phyloP scores from a whole-genome alignment of 2,329 filamentous ascomycete species.

The Hymenoscyphus fructigenus region DNA sequence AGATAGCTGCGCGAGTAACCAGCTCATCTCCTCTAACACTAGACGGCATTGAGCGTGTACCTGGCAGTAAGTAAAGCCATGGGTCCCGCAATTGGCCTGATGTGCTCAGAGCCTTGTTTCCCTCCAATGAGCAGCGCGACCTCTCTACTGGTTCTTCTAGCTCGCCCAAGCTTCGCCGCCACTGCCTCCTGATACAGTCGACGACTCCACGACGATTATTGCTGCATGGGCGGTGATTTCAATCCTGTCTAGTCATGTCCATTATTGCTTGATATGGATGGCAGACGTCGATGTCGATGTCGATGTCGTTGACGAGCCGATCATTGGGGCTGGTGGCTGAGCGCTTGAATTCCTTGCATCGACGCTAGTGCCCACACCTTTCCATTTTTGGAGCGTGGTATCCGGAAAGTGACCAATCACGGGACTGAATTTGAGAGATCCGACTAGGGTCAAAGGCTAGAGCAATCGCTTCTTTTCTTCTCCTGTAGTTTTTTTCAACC shows the following conservation, averaged over 20 bases:
- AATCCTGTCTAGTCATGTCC: not conserved
- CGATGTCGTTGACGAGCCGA: constrained; percentile 2
- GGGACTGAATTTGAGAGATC: not conserved
- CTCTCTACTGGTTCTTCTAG: too few species aligned
- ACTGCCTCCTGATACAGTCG: too few species aligned
- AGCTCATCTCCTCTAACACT: too few species aligned
- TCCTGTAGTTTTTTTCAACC: not conserved
- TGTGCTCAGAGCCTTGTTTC: too few species aligned
- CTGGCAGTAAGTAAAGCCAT: too few species aligned
- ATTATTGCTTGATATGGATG: too few species aligned
- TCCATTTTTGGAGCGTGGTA: not conserved
- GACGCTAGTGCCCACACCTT: not conserved
- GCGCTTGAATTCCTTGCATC: not conserved
- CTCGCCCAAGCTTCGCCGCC: too few species aligned
- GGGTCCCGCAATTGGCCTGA: too few species aligned
- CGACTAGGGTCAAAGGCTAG: not conserved
- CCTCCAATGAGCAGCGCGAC: too few species aligned
- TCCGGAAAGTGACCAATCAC: not conserved
- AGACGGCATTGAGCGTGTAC: too few species aligned
- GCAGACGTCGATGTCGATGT: not conserved
- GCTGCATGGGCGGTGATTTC: not conserved
- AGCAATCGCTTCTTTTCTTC: not conserved
- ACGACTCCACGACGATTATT: too few species aligned
- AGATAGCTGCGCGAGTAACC: too few species aligned
- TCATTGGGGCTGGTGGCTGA: not conserved